Evolutionary conservation across 2,329 filamentous ascomycete genomes (phyloP).

Genomic region (Nemania bipapillata): DNA sequence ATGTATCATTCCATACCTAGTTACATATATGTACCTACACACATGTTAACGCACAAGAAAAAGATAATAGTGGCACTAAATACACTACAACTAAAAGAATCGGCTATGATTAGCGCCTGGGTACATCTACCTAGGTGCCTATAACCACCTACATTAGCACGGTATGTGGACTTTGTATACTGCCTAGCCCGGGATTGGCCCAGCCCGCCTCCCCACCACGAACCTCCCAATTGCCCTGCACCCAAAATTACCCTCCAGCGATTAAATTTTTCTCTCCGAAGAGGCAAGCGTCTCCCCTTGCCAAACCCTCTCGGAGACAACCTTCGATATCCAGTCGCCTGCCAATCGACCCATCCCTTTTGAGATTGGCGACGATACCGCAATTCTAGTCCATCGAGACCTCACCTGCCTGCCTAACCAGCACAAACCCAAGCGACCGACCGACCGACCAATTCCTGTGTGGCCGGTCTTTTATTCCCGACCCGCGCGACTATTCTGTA

Average conservation of each 20-base stretch:
- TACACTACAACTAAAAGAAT: not conserved
- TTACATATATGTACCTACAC: too few species aligned
- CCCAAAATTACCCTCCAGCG: constrained; percentile 40
- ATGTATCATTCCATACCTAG: too few species aligned
- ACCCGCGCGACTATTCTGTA: constrained; percentile 43
- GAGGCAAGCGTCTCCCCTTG: constrained; percentile 47
- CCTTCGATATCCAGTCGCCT: constrained; percentile 40
- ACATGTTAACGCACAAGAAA: too few species aligned
- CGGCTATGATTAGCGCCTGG: not conserved
- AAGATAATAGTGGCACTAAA: not conserved
- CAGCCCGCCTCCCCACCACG: constrained; percentile 40
- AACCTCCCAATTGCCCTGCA: constrained; percentile 44
- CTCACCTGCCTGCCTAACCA: not conserved
- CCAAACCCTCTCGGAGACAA: constrained; percentile 42
- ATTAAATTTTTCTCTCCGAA: constrained; percentile 48
- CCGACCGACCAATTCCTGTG: constrained; percentile 32
- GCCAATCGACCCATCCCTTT: constrained; percentile 40
- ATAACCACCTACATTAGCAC: not conserved
- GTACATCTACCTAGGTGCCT: not conserved
- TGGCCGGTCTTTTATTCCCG: constrained; percentile 38
- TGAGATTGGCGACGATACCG: constrained; percentile 37
- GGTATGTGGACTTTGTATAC: not conserved
- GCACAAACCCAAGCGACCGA: not conserved
- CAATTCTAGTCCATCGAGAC: constrained; percentile 9
- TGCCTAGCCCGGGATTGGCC: constrained; percentile 22